Evolutionary conservation across 495 filamentous ascomycete genomes (phyloP).

Genomic region (Aspergillus ostianus): DNA sequence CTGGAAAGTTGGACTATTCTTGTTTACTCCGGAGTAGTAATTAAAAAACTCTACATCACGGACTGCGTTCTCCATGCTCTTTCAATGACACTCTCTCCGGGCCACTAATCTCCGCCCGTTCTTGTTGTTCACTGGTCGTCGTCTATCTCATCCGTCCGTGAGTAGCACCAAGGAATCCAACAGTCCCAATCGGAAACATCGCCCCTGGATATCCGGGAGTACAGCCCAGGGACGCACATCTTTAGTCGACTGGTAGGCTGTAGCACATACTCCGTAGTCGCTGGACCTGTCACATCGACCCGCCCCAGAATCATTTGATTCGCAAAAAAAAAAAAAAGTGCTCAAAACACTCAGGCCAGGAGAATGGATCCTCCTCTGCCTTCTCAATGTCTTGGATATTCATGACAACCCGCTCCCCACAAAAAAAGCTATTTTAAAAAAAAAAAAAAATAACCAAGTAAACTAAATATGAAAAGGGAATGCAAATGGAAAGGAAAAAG

Average conservation of each 20-base stretch:
- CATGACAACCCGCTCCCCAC: not conserved
- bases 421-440: constrained; percentile 3
- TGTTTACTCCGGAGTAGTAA: no score
- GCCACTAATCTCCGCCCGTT: not conserved
- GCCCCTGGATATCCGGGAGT: not conserved
- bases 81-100: no score
- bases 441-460: not conserved
- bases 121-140: not conserved
- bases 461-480: not conserved
- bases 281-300: not conserved
- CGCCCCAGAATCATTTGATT: not conserved
- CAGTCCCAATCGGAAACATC: not conserved
- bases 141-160: not conserved
- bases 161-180: not conserved
- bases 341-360: not conserved
- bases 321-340: not conserved
- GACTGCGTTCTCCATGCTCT: no score
- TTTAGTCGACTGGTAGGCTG: no score
- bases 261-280: not conserved
- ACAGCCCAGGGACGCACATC: no score
- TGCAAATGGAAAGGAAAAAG: not conserved
- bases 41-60: no score
- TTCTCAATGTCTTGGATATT: not conserved
- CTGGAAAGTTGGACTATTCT: no score
- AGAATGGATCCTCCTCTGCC: no score